A percentile compares a stretch with the other conserved stretches of the same genome.
Conservation (phyloP, 257 asterid species). For the Ajuga chamaepitys region DNA sequence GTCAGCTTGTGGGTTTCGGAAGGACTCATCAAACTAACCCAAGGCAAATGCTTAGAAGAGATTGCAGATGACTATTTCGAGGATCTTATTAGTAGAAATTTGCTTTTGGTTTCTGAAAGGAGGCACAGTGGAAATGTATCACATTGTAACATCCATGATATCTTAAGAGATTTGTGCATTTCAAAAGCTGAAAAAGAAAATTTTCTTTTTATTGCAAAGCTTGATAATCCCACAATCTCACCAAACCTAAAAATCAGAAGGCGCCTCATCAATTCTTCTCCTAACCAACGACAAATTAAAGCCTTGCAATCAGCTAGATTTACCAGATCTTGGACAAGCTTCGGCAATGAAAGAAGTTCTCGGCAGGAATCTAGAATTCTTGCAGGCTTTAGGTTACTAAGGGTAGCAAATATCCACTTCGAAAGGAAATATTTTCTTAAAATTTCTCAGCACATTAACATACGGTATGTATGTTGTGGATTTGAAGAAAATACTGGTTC, state of each 20-base stretch:
- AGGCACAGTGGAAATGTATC: conserved; percentile 5
- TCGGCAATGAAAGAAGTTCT: background rate
- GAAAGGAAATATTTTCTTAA: background rate
- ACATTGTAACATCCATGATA: conserved; percentile 22
- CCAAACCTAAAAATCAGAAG: background rate
- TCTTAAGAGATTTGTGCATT: conserved; percentile 18
- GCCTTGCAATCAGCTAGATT: background rate
- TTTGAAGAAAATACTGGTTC: too few relatives aligned
- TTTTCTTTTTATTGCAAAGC: background rate
- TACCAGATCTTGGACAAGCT: conserved; percentile 6
- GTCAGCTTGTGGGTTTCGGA: conserved; percentile 24
- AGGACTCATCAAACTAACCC: conserved; percentile 7
- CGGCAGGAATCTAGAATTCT: background rate
- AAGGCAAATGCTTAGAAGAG: conserved; percentile 17
- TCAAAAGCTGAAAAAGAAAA: conserved; percentile 12
- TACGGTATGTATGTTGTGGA: background rate
- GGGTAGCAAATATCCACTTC: background rate
- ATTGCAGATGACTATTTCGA: conserved; percentile 9
- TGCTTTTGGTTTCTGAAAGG: background rate
- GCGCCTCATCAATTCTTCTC: background rate
- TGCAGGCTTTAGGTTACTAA: background rate
- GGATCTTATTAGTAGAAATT: conserved; percentile 21
- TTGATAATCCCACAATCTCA: background rate
- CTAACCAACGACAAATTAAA: background rate
- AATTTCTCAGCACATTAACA: too few relatives aligned